phyloP scores from a whole-genome alignment of 805 yeast species.

The Kodamaea fukazawae region DNA sequence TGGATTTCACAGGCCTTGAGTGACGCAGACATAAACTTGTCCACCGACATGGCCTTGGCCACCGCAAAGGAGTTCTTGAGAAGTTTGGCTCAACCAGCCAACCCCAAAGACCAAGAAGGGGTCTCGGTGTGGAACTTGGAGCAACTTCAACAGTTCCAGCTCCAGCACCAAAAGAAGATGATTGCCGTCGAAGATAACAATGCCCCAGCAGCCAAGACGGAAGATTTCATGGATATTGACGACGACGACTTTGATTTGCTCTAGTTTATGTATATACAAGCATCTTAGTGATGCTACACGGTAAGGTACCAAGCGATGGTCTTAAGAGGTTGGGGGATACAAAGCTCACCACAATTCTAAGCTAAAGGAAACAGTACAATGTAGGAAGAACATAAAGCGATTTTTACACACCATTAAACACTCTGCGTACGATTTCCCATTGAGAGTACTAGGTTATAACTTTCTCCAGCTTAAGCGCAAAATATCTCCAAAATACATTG shows the following conservation, averaged over 20 bases:
- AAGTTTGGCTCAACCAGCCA: constrained; percentile 90
- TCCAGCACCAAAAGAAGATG: constrained; percentile 40
- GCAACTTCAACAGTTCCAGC: constrained; percentile 60
- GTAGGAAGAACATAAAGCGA: too few species aligned
- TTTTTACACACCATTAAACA: too few species aligned
- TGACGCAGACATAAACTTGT: constrained; percentile 87
- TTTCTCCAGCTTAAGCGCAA: too few species aligned
- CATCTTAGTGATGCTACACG: too few species aligned
- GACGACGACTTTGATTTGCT: constrained; percentile 44
- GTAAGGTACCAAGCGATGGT: too few species aligned
- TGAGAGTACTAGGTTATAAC: too few species aligned
- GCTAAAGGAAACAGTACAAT: too few species aligned
- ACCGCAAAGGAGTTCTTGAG: constrained; percentile 89
- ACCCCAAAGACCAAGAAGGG: constrained; percentile 89
- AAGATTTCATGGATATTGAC: constrained; percentile 45
- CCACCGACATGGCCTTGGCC: constrained; percentile 97
- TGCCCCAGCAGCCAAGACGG: constrained; percentile 16
- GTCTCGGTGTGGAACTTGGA: constrained; percentile 87
- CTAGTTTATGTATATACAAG: constrained; percentile 5
- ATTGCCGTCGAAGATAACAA: constrained; percentile 12
- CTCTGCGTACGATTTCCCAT: too few species aligned
- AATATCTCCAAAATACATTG: too few species aligned
- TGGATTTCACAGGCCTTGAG: constrained; percentile 94
- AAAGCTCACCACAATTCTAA: too few species aligned
- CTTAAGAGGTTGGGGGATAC: too few species aligned